Base-by-base conservation (phyloP, 176 grass and related monocot species). In the Avena eriantha region DNA sequence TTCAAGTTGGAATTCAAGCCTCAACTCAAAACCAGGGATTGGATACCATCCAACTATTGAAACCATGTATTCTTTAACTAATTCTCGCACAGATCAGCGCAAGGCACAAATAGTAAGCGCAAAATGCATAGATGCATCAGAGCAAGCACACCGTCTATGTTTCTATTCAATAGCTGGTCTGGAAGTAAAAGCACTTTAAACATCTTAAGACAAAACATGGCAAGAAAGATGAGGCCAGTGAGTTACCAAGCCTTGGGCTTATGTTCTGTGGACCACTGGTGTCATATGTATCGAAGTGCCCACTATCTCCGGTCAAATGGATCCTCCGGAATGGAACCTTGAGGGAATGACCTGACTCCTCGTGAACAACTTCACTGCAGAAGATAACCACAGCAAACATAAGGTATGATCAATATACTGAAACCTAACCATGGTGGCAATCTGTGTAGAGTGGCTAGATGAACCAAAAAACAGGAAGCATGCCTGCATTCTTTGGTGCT, bases 261-360 rank as follows among this genome's bases (percentile, higher is more conserved):
- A 96, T 90, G 77, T 98, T 96, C 86, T 96, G 97, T 75, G 93
- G 97, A 4, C 93, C 97, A 34, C 97, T 94, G 64, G 97, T 98
- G 90, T 98, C 97, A 82, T 98, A 96, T 75, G 93, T 92, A 83
- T 98, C 97, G 26, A 96, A 98, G 61, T 92, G 83, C 77, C 88
- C 75, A 49, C 92, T 71, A 76, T 98, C 94, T 77, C 92, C 92
- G 34, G 92, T 90, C 73, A 98, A 80, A 92, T 98, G 97, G 65
- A 98, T 61, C 31, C 97, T 86, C 49, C 94, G 73, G 59, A 98
- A 96, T n/a, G 97, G 97, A 78, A 98, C 87, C 76, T 94, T 96
- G 61, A 98, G 89, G 73, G 86, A 74, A 78, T 98, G 97, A 12
- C 90, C 92, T 57, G 97, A 93, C 88, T 98, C 86, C 66, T 96